A percentile compares a stretch with the other conserved stretches of the same genome.
Evolutionary conservation across 129 eudicot species (phyloP).

Genomic region (Apium graveolens): DNA sequence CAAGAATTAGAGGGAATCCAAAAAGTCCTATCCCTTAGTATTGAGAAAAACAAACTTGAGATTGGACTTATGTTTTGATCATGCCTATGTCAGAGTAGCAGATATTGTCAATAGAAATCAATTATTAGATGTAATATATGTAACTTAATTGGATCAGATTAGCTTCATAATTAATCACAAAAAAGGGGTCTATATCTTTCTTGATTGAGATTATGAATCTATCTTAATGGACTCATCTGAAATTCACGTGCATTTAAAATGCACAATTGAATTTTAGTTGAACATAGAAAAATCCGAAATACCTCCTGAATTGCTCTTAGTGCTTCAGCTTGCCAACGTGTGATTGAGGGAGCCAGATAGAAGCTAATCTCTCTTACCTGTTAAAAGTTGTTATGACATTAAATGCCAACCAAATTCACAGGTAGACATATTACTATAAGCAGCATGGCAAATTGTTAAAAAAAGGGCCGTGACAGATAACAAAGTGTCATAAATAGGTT

Average conservation of each 20-base stretch:
- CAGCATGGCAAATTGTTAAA: not conserved
- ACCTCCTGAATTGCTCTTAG: constrained; percentile 68
- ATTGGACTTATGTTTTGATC: not conserved
- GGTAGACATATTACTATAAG: not conserved
- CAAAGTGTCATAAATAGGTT: not conserved
- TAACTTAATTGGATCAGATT: not conserved
- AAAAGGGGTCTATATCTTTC: not conserved
- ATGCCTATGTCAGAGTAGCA: not conserved
- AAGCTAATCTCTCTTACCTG: constrained; percentile 22
- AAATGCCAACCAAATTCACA: not conserved
- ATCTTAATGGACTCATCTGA: not conserved
- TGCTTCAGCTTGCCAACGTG: constrained; percentile 76
- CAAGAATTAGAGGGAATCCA: not conserved
- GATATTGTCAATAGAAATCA: not conserved
- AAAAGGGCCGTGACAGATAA: not conserved
- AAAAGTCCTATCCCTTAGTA: not conserved
- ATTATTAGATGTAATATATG: not conserved
- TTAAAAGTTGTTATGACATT: not conserved
- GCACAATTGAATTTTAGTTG: not conserved
- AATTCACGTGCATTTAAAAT: not conserved
- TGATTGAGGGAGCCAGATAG: constrained; percentile 25
- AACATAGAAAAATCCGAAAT: not conserved
- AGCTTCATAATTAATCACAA: not conserved
- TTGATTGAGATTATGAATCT: not conserved
- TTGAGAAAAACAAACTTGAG: not conserved